Percentiles rank a stretch among this genome's conserved stretches.
These are phyloP conservation scores for Penicillium ucsense DNA, from an alignment of 495 filamentous ascomycete genomes.

Conservation along the genomic window DNA sequence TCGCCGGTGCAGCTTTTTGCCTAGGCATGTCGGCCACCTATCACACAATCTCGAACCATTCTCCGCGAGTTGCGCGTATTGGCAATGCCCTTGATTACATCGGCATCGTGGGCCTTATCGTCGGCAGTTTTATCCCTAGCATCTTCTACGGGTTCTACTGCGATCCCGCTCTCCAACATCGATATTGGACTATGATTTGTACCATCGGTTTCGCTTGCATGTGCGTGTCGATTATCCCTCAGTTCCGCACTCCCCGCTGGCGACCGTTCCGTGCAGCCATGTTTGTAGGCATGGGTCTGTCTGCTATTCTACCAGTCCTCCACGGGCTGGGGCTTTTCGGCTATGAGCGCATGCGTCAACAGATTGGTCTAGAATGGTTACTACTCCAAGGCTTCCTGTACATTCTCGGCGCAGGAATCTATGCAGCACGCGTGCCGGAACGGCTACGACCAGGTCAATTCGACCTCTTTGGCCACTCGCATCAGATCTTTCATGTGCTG, in stretches of 20 bases:
- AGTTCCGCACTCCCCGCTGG: conserved; percentile 73
- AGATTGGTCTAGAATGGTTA: conserved; percentile 81
- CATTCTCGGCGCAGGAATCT: conserved; percentile 74
- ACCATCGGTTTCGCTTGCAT: conserved; percentile 66
- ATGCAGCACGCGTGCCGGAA: conserved; percentile 54
- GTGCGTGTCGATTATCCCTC: conserved; percentile 62
- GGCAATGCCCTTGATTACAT: conserved; percentile 80
- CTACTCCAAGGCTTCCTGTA: conserved; percentile 72
- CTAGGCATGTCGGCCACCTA: conserved; percentile 80
- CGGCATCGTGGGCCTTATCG: conserved; percentile 82
- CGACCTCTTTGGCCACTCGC: conserved; percentile 51
- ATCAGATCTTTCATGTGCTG: conserved; percentile 58
- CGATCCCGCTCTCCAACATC: conserved; percentile 45
- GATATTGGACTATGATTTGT: conserved; percentile 75
- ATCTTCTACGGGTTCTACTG: conserved; percentile 83
- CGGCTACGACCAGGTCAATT: conserved; percentile 42
- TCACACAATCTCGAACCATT: conserved; percentile 63
- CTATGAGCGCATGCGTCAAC: conserved; percentile 43
- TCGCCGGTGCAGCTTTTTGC: conserved; percentile 63
- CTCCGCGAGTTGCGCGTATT: conserved; percentile 44
- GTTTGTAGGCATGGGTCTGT: conserved; percentile 85
- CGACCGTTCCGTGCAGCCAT: conserved; percentile 80
- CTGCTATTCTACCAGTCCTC: conserved; percentile 68
- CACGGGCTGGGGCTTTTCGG: conserved; percentile 63
- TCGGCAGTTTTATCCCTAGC: conserved; percentile 77